phyloP scores from a whole-genome alignment of 1,284 basidiomycete species.

The Trichosporon faecale region DNA sequence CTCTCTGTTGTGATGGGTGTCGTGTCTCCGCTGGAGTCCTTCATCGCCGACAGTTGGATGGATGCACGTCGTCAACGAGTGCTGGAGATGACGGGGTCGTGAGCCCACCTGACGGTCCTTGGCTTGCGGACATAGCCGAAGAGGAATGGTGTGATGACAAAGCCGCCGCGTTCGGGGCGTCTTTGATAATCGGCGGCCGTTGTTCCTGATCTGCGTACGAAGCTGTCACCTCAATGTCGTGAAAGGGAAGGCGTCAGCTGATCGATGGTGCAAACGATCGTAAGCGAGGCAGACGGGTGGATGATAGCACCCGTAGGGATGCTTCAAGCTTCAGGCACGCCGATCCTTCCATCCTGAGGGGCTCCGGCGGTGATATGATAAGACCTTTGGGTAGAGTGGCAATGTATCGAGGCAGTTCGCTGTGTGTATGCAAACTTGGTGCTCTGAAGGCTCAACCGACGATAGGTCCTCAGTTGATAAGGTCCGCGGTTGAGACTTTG shows the following conservation, averaged over 20 bases:
- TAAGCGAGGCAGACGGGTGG: too few relatives aligned
- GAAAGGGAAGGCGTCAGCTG: neutral
- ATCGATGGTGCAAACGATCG: neutral
- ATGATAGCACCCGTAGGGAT: too few relatives aligned
- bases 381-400: too few relatives aligned
- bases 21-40: neutral
- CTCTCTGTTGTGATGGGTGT: neutral
- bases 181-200: neutral
- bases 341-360: too few relatives aligned
- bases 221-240: neutral
- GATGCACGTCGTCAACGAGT: neutral
- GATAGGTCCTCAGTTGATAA: too few relatives aligned
- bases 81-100: neutral
- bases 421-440: too few relatives aligned
- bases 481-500: too few relatives aligned
- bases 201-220: neutral
- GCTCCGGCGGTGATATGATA: too few relatives aligned
- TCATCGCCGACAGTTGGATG: neutral
- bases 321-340: neutral
- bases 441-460: too few relatives aligned
- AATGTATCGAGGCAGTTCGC: too few relatives aligned
- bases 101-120: neutral
- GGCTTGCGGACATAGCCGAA: conserved; percentile 1
- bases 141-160: neutral
- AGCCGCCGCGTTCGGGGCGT: neutral